A percentile compares a stretch with the other conserved stretches of the same genome.
Conservation (phyloP, 2,329 filamentous ascomycete genomes). For the Colletotrichum sp. region DNA sequence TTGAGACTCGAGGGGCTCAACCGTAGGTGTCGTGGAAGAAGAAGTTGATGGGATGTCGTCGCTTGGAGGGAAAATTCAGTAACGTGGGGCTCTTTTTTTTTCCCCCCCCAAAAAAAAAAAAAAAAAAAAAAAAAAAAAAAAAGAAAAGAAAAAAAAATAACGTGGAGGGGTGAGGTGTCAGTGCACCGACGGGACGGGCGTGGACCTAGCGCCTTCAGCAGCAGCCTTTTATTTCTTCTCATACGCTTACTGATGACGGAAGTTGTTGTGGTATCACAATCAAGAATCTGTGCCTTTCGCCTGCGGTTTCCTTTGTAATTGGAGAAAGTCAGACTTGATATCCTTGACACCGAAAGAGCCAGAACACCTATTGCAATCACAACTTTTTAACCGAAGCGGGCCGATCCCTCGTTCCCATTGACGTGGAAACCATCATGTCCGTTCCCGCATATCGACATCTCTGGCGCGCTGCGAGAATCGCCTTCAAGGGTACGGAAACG, state of each 20-base stretch:
- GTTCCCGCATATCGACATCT: conserved; percentile 81
- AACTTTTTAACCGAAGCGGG: background rate
- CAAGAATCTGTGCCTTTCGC: background rate
- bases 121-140: background rate
- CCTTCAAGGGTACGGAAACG: conserved; percentile 74
- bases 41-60: background rate
- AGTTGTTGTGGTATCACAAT: background rate
- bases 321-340: background rate
- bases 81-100: conserved; percentile 4
- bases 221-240: background rate
- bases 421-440: conserved; percentile 54
- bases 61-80: background rate
- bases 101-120: background rate
- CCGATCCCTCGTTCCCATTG: background rate
- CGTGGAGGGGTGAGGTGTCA: background rate
- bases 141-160: background rate
- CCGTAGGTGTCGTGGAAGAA: background rate
- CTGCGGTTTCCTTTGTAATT: background rate
- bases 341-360: background rate
- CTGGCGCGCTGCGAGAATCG: conserved; percentile 79
- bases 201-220: background rate
- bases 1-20: conserved; percentile 27
- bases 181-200: background rate
- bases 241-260: background rate
- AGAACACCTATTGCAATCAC: background rate